Percentiles rank a stretch among this genome's conserved stretches.
Conservation (phyloP, 73 alveolate genomes). For the Tetrahymena elliotti region DNA sequence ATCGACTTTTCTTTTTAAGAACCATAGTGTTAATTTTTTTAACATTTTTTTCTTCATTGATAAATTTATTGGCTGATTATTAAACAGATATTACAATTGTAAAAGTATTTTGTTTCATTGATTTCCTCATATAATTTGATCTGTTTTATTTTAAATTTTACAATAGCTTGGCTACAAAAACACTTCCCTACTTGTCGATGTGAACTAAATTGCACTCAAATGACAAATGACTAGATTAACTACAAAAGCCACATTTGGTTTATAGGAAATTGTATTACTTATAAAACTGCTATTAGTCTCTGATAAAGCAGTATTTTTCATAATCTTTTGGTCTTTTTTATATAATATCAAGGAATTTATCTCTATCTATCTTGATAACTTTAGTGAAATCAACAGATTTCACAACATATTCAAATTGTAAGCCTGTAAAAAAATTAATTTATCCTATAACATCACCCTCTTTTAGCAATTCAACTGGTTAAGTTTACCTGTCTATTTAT, state of each 20-base stretch:
- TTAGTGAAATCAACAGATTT: background rate
- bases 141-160: too few species aligned
- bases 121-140: too few species aligned
- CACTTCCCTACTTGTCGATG: too few species aligned
- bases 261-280: background rate
- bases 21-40: too few species aligned
- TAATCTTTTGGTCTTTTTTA: background rate
- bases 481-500: background rate
- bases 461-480: background rate
- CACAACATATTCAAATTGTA: background rate
- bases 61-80: too few species aligned
- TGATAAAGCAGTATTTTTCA: background rate
- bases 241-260: background rate
- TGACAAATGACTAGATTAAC: background rate
- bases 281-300: background rate
- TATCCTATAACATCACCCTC: background rate
- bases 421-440: background rate
- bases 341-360: background rate
- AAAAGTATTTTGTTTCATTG: too few species aligned
- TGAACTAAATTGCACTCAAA: background rate
- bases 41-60: too few species aligned
- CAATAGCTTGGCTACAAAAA: too few species aligned
- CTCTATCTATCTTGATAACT: background rate
- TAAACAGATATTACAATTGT: too few species aligned
- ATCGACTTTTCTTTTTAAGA: too few species aligned